Evolutionary conservation across 371 early-diverging fungal species (phyloP), one percentile per base, ranked within the genome.

Genomic region (Rhizopus microsporus): DNA sequence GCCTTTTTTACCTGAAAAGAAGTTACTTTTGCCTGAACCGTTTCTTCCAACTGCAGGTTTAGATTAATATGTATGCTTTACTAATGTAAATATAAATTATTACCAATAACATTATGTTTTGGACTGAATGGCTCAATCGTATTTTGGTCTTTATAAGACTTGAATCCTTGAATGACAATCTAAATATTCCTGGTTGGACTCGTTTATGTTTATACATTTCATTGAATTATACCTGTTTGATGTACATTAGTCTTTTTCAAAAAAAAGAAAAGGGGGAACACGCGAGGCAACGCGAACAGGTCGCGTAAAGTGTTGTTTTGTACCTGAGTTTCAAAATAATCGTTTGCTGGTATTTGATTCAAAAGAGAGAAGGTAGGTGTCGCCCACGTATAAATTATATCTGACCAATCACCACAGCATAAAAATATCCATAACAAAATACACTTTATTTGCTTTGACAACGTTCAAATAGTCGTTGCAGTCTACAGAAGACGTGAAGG

Each of bases 1-100:
- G 35, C 17, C 1, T 23, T 15, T 17, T 30, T 33, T 75, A 85
- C 88, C 88, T 69, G 96, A 88, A 69, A 99, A 97, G 72, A 99
- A 97, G 77, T 98, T 99, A 74, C 95, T 94, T 78, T 99, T 99
- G 29, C 99, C 99, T 7, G 98, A 92, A 39, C 99, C 99, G 75
- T 99, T 99, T 62, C 97, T 85, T 37, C 99, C 99, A n/a, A 98
- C 97, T 94, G 76, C n/a, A 6, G 39, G 23, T 23, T 23, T 23
- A 48, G 32, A 17, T 13, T 16, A 51, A 42, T 16, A 31, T 9
- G 38, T 44, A 48, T 52, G 39, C 6, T 59, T 7, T 32, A 30
- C 23, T 29, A 23, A 38, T 1, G 42, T 32, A 32, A 51, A 6
- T 8, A 16, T 15, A 43, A 42, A 16, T 39, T 40, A 38, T 60